Conservation (phyloP, 2,329 filamentous ascomycete genomes). For the Fusarium neocosmosporiellum region DNA sequence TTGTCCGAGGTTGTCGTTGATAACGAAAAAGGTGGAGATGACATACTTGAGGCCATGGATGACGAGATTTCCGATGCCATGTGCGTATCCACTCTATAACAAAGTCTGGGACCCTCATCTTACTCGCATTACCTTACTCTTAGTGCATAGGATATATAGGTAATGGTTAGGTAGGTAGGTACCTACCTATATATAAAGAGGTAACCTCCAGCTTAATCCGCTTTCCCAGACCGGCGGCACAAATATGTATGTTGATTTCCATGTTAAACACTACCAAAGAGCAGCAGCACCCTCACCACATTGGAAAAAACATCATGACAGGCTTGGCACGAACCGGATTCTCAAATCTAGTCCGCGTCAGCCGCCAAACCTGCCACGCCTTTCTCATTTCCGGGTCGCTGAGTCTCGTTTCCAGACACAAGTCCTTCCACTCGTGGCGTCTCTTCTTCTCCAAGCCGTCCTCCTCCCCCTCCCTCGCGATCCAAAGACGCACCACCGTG, state of each 20-base stretch:
- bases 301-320: not conserved
- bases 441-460: not conserved
- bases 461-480: constrained; percentile 10
- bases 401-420: not conserved
- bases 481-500: constrained; percentile 19
- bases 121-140: not conserved
- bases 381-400: not conserved
- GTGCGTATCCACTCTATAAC: not conserved
- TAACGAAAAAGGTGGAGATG: not conserved
- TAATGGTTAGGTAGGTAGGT: not conserved
- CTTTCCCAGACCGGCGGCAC: no score
- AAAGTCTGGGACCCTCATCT: not conserved
- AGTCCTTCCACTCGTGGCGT: constrained; percentile 20
- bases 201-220: not conserved
- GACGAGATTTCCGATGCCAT: not conserved
- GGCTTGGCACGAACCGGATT: not conserved
- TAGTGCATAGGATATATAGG: not conserved
- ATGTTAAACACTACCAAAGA: not conserved
- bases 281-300: not conserved
- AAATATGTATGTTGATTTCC: no score
- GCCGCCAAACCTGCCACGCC: constrained; percentile 14
- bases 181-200: not conserved
- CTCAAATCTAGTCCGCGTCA: constrained; percentile 9
- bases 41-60: not conserved
- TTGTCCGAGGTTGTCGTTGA: not conserved